Base-by-base conservation (phyloP, 352 stramenopile genomes). In the Globisporangium heterothallicum region DNA sequence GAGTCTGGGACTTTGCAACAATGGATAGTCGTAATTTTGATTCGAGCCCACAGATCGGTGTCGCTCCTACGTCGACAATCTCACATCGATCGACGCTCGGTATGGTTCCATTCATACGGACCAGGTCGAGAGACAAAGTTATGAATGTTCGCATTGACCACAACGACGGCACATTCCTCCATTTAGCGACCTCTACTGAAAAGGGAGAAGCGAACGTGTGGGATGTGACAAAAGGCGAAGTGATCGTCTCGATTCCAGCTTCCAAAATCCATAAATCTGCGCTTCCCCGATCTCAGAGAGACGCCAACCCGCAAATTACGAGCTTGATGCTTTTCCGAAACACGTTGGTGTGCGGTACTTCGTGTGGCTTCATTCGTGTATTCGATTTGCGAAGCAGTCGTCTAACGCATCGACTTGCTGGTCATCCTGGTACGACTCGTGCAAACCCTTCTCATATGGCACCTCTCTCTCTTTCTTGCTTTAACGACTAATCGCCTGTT, bases 291-390 rank as follows among this genome's bases (percentile, higher is more conserved):
- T 78, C 78, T 3, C 68, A 85, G 32, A 66, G 80, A 42, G 78
- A 88, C 40, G 35, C 68, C 19, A 74, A 61, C 18, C 81, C 82
- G 7, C 82, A 93, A 60, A 89, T 95, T 34, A 92, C 79, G n/a
- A 93, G 78, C 27, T 52, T 95, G 12, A 95, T 95, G 82, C 53
- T 95, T 27, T 81, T 92, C 49, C 82, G 84, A 27, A 93, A 92
- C 61, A 95, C 82, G 7, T 59, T 95, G 4, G 80, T 95, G 19
- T 92, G 80, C 56, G 84, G 84, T 19, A 95, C 84, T n/a, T 93
- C 84, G 12, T 84, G 67, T 30, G 84, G 84, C 16, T 84, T 95
- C 53, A 92, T 95, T 40, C 80, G 84, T 19, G 82, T 95, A 22
- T 95, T 92, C 58, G 84, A 95, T 42, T 61, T 92, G 40, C 76